phyloP scores from a whole-genome alignment of 805 yeast genomes.

The Metschnikowia corniflorae region DNA sequence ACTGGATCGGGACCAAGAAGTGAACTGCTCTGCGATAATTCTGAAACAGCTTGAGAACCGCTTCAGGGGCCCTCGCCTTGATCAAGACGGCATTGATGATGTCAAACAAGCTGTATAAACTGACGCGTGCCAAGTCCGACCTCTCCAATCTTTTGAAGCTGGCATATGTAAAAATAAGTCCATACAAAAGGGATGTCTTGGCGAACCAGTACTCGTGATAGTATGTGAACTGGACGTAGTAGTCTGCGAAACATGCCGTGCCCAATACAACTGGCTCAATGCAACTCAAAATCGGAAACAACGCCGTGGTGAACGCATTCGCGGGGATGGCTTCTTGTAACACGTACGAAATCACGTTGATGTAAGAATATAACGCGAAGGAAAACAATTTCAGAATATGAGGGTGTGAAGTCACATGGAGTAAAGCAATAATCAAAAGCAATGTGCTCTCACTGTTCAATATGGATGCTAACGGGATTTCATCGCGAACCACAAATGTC shows the following conservation, averaged over 20 bases:
- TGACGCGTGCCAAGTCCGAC: constrained; percentile 13
- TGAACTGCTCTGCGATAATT: constrained; percentile 8
- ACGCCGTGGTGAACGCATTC: constrained; percentile 12
- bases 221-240: constrained; percentile 12
- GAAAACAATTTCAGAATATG: constrained; percentile 24
- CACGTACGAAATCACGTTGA: constrained; percentile 23
- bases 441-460: constrained; percentile 30
- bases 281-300: constrained; percentile 14
- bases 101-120: constrained; percentile 13
- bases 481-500: constrained; percentile 4
- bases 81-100: constrained; percentile 7
- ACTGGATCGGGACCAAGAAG: constrained; percentile 13
- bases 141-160: constrained; percentile 15
- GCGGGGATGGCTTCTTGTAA: constrained; percentile 14
- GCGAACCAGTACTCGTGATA: constrained; percentile 9
- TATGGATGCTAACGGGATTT: constrained; percentile 20
- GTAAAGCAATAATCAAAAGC: constrained; percentile 22
- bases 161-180: constrained; percentile 14
- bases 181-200: constrained; percentile 12
- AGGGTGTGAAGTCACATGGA: constrained; percentile 19
- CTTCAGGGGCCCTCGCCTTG: constrained; percentile 4
- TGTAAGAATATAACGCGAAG: constrained; percentile 25
- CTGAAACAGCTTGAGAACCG: constrained; percentile 5
- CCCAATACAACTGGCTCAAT: constrained; percentile 16
- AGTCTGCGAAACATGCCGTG: constrained; percentile 14